Conservation (phyloP, 441 rosid genomes). For the Biscutella auriculata region DNA sequence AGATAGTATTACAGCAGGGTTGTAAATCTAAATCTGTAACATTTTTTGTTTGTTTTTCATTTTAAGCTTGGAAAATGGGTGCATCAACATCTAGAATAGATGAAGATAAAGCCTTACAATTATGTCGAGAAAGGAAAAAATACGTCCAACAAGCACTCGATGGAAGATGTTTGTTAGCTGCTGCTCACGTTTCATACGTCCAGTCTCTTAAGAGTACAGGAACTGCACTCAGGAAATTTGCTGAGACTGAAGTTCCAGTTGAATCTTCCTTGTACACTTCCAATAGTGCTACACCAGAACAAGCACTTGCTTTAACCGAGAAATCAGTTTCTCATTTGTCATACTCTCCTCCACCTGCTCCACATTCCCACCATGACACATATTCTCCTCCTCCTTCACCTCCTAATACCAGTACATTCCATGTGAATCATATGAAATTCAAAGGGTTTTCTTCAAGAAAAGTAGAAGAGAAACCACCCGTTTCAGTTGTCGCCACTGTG, state of each 20-base stretch:
- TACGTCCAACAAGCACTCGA: slow-evolving; percentile 82
- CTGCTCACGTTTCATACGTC: slow-evolving; percentile 64
- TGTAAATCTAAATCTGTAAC: not conserved
- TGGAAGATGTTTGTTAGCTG: slow-evolving; percentile 79
- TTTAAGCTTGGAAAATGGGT: slow-evolving; percentile 46
- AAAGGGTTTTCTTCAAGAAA: slow-evolving; percentile 42
- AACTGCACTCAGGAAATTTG: slow-evolving; percentile 58
- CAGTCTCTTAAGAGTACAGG: slow-evolving; percentile 66
- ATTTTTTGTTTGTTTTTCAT: not conserved
- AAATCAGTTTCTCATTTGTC: slow-evolving; percentile 63
- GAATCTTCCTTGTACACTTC: slow-evolving; percentile 72
- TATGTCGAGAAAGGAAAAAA: slow-evolving; percentile 86
- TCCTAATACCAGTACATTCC: slow-evolving; percentile 43
- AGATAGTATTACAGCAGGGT: not conserved
- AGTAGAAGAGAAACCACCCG: slow-evolving; percentile 65
- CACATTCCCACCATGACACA: slow-evolving; percentile 46
- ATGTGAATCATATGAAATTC: slow-evolving; percentile 64
- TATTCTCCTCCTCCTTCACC: slow-evolving; percentile 57
- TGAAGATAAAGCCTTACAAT: slow-evolving; percentile 76
- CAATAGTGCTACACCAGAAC: slow-evolving; percentile 70
- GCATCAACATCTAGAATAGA: slow-evolving; percentile 59
- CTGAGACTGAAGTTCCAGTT: slow-evolving; percentile 59
- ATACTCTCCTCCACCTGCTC: slow-evolving; percentile 48
- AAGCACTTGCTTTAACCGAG: slow-evolving; percentile 49
- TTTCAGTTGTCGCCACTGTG: slow-evolving; percentile 33